Percentiles rank a stretch among this genome's conserved stretches.
phyloP scores from a whole-genome alignment of 331 rosid genomes.

The Phaseolus coccineus region DNA sequence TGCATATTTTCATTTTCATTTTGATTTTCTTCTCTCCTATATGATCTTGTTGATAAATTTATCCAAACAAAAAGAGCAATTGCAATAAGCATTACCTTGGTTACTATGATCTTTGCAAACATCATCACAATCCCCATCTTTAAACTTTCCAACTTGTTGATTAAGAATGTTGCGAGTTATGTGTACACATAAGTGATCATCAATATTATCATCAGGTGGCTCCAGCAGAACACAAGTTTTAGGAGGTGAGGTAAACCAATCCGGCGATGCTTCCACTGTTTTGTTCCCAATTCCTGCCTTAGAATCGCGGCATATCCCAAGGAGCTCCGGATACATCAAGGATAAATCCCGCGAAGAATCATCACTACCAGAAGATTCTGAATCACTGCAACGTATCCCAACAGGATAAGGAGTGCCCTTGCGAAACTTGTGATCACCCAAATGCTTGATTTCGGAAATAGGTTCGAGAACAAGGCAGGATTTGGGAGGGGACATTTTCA shows the following conservation, averaged over 20 bases:
- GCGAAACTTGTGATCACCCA: conserved; percentile 49
- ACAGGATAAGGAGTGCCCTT: conserved; percentile 86
- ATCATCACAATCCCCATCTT: conserved; percentile 37
- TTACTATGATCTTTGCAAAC: conserved; percentile 42
- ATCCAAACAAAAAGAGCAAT: not conserved
- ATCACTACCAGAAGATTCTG: conserved; percentile 58
- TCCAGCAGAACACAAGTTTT: conserved; percentile 85
- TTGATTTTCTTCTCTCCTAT: not conserved
- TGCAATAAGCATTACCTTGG: conserved; percentile 54
- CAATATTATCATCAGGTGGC: conserved; percentile 61
- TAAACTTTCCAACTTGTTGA: conserved; percentile 39
- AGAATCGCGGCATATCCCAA: conserved; percentile 56
- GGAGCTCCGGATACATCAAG: conserved; percentile 71
- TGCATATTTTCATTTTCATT: not conserved
- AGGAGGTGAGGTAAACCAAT: conserved; percentile 88
- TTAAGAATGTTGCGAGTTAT: conserved; percentile 13
- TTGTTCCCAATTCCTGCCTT: conserved; percentile 58
- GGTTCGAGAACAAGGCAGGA: conserved; percentile 91
- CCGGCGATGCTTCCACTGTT: conserved; percentile 67
- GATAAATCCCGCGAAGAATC: conserved; percentile 60
- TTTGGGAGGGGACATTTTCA: conserved; percentile 86
- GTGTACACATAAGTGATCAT: not conserved
- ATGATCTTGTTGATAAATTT: not conserved
- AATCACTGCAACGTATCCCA: conserved; percentile 60
- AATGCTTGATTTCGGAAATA: conserved; percentile 58